Evolutionary conservation across 73 alveolate species (phyloP), one percentile per base, ranked within the genome.

Genomic region (Symbiodinium pilosum): DNA sequence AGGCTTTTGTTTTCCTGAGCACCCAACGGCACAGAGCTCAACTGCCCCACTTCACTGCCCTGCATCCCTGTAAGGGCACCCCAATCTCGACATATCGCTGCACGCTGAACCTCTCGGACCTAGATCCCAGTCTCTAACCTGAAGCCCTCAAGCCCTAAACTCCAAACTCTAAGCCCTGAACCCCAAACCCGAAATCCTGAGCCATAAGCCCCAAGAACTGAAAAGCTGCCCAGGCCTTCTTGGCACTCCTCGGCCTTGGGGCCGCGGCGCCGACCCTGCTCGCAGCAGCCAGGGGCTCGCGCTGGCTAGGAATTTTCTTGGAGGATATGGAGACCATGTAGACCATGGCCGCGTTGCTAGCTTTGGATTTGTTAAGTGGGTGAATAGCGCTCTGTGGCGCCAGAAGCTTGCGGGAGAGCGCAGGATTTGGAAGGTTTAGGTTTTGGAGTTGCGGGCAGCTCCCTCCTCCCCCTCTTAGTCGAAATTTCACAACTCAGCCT

Each of bases 261-360:
- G 93, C 93, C 40, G 43, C 64, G 54, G 93, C 93, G 11, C 93
- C 93, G 24, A 24, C 68, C 42, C 83, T 86, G 93, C 83, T 86
- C 40, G 83, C 93, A 26, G 40, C 36, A 54, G 93, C 83, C 3
- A 7, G 77, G 51, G 44, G 47, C 38, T 26, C 84, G 20, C 40
- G 83, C 6, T 20, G n/a, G 34, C 40, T 64, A 30, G n/a, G n/a
- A 30, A 64, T 5, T 5, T 34, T 20, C 40, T 64, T 64, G 11
- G n/a, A n/a, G n/a, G 83, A 69, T 30, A 12, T 69, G 42, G 5
- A 4, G 28, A 69, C n/a, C n/a, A n/a, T n/a, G n/a, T n/a, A n/a
- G n/a, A n/a, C n/a, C n/a, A n/a, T n/a, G n/a, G n/a, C n/a, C n/a
- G n/a, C n/a, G n/a, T n/a, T n/a, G n/a, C n/a, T n/a, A n/a, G n/a